Conservation (phyloP, 2,329 filamentous ascomycete species). For the Nemania sp. region DNA sequence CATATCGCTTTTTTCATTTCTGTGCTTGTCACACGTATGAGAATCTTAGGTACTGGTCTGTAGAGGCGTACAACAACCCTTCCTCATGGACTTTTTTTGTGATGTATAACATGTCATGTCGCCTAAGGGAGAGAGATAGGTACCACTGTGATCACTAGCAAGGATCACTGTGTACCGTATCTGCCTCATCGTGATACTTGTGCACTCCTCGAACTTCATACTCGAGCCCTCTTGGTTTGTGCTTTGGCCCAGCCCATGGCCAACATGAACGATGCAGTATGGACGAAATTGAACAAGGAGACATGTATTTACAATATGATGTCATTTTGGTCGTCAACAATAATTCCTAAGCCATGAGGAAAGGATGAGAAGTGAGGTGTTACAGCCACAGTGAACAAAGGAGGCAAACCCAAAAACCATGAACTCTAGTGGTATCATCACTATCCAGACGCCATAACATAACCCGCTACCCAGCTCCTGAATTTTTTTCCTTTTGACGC, state of each 20-base stretch:
- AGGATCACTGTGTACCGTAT: not conserved
- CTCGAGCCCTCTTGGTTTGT: constrained; percentile 1
- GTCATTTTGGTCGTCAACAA: too few species aligned
- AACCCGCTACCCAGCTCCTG: constrained; percentile 19
- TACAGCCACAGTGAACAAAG: not conserved
- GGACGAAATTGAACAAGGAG: constrained; percentile 7
- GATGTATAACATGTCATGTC: not conserved
- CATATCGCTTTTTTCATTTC: too few species aligned
- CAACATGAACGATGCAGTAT: not conserved
- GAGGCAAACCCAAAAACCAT: constrained; percentile 13
- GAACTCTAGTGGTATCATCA: constrained; percentile 47
- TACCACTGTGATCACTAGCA: not conserved
- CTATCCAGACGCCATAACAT: constrained; percentile 39
- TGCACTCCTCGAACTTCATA: not conserved
- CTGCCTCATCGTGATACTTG: not conserved
- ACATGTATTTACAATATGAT: constrained; percentile 1
- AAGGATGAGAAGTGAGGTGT: not conserved
- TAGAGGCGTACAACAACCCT: too few species aligned
- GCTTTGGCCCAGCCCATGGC: too few species aligned
- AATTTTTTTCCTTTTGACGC: constrained; percentile 11
- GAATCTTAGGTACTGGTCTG: not conserved
- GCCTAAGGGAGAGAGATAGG: not conserved
- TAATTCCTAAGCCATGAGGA: not conserved
- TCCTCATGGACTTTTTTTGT: too few species aligned
- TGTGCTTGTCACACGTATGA: too few species aligned